Evolutionary conservation across 345 rosid species (phyloP).

Genomic region (Hibiscus tridactylites): DNA sequence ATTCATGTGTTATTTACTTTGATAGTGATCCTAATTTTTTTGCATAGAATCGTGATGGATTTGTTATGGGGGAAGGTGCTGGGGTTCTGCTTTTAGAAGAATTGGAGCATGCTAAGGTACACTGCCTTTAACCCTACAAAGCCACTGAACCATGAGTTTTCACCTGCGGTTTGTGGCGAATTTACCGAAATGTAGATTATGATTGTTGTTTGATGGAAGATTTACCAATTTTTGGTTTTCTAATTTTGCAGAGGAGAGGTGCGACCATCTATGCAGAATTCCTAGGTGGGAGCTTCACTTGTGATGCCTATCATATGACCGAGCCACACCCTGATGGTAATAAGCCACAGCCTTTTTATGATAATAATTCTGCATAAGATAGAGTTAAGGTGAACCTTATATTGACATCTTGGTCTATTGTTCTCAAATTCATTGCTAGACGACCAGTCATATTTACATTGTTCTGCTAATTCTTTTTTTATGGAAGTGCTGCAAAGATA

Average conservation of each 20-base stretch:
- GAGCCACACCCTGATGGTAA: slow-evolving; percentile 94
- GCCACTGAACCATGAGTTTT: slow-evolving; percentile 2
- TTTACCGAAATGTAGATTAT: background rate
- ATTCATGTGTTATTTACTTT: background rate
- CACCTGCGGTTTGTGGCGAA: background rate
- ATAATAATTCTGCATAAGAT: background rate
- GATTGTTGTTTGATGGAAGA: too few species aligned
- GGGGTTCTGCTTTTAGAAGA: slow-evolving; percentile 94
- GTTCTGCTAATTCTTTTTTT: background rate
- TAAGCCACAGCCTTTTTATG: slow-evolving; percentile 4
- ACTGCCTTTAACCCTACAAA: background rate
- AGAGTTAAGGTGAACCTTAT: background rate
- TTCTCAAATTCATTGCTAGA: background rate
- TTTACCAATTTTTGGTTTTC: background rate
- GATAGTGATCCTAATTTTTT: slow-evolving; percentile 5
- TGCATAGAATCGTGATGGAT: slow-evolving; percentile 87
- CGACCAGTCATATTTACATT: background rate
- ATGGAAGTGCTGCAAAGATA: background rate
- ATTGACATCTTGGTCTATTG: background rate
- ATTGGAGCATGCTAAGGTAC: slow-evolving; percentile 95
- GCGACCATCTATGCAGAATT: slow-evolving; percentile 89
- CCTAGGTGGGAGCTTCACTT: slow-evolving; percentile 91
- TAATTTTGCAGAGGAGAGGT: slow-evolving; percentile 62
- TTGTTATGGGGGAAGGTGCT: slow-evolving; percentile 98
- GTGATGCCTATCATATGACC: slow-evolving; percentile 97